A percentile compares a stretch with the other conserved stretches of the same genome.
Evolutionary conservation across 345 rosid genomes (phyloP).

Genomic region (Cardamine resedifolia): DNA sequence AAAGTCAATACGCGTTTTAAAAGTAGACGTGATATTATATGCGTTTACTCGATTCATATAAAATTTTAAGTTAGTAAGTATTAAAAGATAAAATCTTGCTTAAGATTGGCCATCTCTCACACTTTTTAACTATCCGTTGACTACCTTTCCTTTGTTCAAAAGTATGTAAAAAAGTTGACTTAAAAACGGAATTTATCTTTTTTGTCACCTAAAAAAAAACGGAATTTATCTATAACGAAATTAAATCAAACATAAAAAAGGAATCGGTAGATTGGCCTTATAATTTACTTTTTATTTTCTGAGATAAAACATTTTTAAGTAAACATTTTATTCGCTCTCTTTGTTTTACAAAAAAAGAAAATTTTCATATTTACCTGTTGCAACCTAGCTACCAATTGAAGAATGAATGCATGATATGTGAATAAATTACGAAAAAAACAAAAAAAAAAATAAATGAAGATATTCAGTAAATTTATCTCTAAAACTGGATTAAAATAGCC

Average conservation of each 20-base stretch:
- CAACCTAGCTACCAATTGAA: neutral
- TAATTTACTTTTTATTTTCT: neutral
- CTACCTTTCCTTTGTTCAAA: conserved; percentile 24
- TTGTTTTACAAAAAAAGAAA: neutral
- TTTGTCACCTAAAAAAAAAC: too few relatives aligned
- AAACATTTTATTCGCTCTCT: neutral
- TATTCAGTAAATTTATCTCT: too few relatives aligned
- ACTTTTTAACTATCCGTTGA: conserved; percentile 31
- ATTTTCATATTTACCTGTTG: neutral
- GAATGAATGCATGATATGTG: neutral
- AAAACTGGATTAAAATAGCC: too few relatives aligned
- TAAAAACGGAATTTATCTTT: too few relatives aligned
- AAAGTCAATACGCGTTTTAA: conserved; percentile 36
- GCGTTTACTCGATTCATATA: conserved; percentile 31
- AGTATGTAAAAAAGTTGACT: conserved; percentile 4
- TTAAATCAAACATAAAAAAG: neutral
- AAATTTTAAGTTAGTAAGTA: neutral
- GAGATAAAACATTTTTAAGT: neutral
- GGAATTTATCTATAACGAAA: too few relatives aligned
- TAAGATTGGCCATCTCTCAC: neutral
- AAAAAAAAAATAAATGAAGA: too few relatives aligned
- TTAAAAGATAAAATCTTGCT: neutral
- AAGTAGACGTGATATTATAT: conserved; percentile 20
- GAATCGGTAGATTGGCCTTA: neutral
- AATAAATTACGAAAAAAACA: too few relatives aligned